Conservation (phyloP, 2,329 filamentous ascomycete genomes). For the Aspergillus pseudoterreus region DNA sequence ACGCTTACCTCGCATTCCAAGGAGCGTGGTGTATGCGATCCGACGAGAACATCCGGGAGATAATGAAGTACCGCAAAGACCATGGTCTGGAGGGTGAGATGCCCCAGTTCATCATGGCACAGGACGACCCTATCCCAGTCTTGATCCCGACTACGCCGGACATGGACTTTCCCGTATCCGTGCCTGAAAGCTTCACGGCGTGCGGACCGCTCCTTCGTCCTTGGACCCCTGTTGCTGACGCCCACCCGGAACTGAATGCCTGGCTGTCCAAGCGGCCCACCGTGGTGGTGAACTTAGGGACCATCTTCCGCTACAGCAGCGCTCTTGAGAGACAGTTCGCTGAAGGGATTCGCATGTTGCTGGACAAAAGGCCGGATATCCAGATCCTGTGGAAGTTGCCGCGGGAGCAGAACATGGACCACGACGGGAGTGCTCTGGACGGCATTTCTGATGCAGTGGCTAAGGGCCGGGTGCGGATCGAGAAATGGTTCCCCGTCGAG, state of each 20-base stretch:
- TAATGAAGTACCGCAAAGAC: slow-evolving; percentile 22
- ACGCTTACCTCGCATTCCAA: slow-evolving; percentile 35
- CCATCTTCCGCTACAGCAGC: slow-evolving; percentile 23
- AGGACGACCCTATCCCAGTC: slow-evolving; percentile 1
- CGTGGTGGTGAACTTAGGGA: slow-evolving; percentile 45
- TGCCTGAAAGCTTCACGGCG: slow-evolving; percentile 31
- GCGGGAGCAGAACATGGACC: neutral
- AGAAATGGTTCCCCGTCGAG: slow-evolving; percentile 41
- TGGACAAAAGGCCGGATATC: slow-evolving; percentile 26
- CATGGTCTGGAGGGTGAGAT: slow-evolving; percentile 18
- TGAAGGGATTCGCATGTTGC: slow-evolving; percentile 28
- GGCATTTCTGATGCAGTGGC: slow-evolving; percentile 23
- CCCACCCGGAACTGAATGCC: slow-evolving; percentile 33
- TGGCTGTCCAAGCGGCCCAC: slow-evolving; percentile 43
- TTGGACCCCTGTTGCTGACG: slow-evolving; percentile 24
- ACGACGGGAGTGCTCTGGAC: slow-evolving; percentile 9
- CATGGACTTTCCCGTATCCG: slow-evolving; percentile 33
- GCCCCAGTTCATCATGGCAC: slow-evolving; percentile 6
- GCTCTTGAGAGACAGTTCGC: slow-evolving; percentile 37
- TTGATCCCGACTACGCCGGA: slow-evolving; percentile 20
- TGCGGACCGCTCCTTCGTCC: slow-evolving; percentile 45
- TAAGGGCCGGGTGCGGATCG: slow-evolving; percentile 33
- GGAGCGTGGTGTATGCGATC: slow-evolving; percentile 16
- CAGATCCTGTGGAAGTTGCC: slow-evolving; percentile 36
- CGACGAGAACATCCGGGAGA: slow-evolving; percentile 14